Evolutionary conservation across 108 stramenopile genomes (phyloP), one percentile per base, ranked within the genome.

Genomic region (Nitzschia palea): DNA sequence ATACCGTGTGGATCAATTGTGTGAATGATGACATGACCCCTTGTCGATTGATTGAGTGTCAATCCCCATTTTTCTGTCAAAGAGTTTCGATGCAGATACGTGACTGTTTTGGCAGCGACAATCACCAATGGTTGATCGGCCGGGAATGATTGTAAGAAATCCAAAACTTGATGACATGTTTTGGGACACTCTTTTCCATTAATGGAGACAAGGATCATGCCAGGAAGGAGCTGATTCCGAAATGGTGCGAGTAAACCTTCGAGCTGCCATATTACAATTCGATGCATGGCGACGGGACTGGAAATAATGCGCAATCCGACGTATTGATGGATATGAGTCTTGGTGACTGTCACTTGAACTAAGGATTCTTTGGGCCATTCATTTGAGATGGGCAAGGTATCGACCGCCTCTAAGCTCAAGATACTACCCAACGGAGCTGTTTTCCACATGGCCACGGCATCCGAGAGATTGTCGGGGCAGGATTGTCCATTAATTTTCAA

Each of bases 191-290:
- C 44, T 48, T 48, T 14, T 2, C 26, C 62, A 48, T 63, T 63
- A 27, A 63, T 63, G 14, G 62, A 63, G 1, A 63, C 42, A 47
- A 63, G 3, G 1, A 26, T 48, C 62, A 63, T 63, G 1, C 62
- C 62, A 31, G 28, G 45, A 17, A 34, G 28, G 14, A 56, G 14
- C 32, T 8, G 32, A 5, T 48, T 48, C 18, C 47, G 18, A 8
- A 48, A 48, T 8, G 3, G 29, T 34, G 23, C 55, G 20, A 17
- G 14, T 6, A 15, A 31, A 14, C 1, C 5, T 2, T 56, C 55
- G 31, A 31, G 8, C 30, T 56, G 55, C 17, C 23, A 56, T 17
- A 31, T 34, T 17, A 34, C 55, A 31, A 31, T 12, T 17, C 55
- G 14, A 8, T 6, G 14, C 14, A 1, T 22, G 29, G 17, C 31